These are phyloP conservation scores for Curvularia sp. DNA, from an alignment of 2,329 filamentous ascomycete genomes.

Conservation along the genomic window DNA sequence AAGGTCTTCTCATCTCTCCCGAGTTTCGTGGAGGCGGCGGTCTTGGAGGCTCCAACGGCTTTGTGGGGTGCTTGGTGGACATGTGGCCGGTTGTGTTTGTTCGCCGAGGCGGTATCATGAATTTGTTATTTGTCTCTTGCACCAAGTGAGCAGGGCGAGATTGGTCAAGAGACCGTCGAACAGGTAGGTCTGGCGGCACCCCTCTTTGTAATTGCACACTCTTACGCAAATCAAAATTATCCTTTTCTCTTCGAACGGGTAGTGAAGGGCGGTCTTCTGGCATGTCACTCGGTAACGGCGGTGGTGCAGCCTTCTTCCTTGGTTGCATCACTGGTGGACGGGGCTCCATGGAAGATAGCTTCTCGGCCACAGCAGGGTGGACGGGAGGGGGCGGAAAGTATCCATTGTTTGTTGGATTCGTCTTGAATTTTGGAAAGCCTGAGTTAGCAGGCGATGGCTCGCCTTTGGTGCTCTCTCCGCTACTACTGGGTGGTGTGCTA, in stretches of 20 bases:
- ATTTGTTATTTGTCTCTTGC: conserved; percentile 37
- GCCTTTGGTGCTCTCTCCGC: conserved; percentile 63
- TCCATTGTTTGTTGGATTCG: conserved; percentile 33
- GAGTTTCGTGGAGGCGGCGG: conserved; percentile 48
- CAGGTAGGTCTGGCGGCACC: conserved; percentile 43
- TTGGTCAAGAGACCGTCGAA: conserved; percentile 48
- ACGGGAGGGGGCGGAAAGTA: conserved; percentile 46
- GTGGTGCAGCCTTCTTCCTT: conserved; percentile 25
- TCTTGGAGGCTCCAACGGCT: conserved; percentile 42
- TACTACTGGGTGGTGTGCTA: conserved; percentile 82
- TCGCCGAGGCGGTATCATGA: conserved; percentile 47
- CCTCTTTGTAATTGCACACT: conserved; percentile 45
- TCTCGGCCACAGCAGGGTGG: conserved; percentile 43
- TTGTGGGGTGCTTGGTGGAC: conserved; percentile 16
- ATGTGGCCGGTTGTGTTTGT: conserved; percentile 37
- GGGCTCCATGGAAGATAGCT: conserved; percentile 29
- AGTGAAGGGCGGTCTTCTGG: conserved; percentile 59
- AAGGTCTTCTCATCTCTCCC: conserved; percentile 42
- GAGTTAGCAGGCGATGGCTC: conserved; percentile 34
- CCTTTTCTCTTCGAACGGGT: conserved; percentile 54
- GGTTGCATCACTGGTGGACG: conserved; percentile 29
- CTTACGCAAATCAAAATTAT: conserved; percentile 45
- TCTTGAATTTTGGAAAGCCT: conserved; percentile 36
- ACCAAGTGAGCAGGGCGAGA: conserved; percentile 36
- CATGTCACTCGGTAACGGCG: conserved; percentile 34